Evolutionary conservation across 108 stramenopile species (phyloP).

Genomic region (Cyclotella cryptica): DNA sequence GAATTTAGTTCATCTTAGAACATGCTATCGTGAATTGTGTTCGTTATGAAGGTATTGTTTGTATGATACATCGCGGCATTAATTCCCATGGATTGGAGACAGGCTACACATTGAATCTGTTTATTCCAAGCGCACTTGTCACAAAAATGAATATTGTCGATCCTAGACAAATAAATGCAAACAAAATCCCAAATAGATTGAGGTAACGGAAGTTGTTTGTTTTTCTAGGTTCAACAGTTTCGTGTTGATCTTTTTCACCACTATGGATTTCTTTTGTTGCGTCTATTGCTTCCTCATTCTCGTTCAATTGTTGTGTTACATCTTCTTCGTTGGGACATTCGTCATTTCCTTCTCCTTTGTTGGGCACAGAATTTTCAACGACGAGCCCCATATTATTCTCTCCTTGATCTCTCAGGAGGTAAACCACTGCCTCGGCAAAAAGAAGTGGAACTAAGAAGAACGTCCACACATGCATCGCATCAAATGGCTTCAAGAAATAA

Average conservation of each 20-base stretch:
- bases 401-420: not conserved
- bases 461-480: conserved; percentile 19
- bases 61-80: too few relatives aligned
- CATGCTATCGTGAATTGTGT: too few relatives aligned
- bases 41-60: too few relatives aligned
- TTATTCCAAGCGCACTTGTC: conserved; percentile 8
- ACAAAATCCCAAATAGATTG: conserved; percentile 3
- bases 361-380: not conserved
- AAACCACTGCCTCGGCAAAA: conserved; percentile 14
- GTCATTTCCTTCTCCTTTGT: not conserved
- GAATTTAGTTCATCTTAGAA: too few relatives aligned
- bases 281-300: not conserved
- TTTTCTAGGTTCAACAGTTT: not conserved
- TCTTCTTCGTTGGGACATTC: not conserved
- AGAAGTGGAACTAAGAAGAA: conserved; percentile 15
- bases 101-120: not conserved
- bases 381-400: not conserved
- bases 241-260: not conserved
- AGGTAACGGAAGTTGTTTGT: not conserved
- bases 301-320: not conserved
- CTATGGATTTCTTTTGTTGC: not conserved
- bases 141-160: conserved; percentile 11
- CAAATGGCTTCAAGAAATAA: conserved; percentile 8
- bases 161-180: not conserved
- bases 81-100: too few relatives aligned